phyloP scores from a whole-genome alignment of 2,329 filamentous ascomycete species.

The Xylaria arbuscula region DNA sequence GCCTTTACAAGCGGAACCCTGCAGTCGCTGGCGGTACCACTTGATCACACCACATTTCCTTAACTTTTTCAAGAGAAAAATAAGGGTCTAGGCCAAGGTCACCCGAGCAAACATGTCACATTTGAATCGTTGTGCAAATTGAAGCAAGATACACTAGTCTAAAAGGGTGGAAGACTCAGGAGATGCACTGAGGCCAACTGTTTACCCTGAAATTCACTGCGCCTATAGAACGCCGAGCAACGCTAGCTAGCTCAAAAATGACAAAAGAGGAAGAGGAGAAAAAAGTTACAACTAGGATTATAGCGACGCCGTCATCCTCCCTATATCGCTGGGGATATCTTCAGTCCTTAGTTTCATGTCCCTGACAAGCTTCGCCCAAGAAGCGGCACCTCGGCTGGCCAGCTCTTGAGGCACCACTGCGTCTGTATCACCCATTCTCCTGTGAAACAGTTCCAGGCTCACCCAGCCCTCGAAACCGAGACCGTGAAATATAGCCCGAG shows the following conservation, averaged over 20 bases:
- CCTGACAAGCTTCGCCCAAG: constrained; percentile 48
- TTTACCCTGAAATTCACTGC: constrained; percentile 9
- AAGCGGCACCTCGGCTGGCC: constrained; percentile 47
- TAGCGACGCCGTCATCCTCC: constrained; percentile 41
- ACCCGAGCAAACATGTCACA: background rate
- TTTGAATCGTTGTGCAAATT: background rate
- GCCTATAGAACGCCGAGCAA: constrained; percentile 23
- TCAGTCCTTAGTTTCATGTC: constrained; percentile 47
- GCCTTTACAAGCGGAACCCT: background rate
- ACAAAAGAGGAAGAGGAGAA: background rate
- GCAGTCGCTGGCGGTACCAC: background rate
- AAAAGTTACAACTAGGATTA: constrained; percentile 22
- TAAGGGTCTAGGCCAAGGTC: background rate
- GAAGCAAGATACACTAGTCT: too few species aligned
- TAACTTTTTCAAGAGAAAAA: background rate
- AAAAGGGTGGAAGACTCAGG: background rate
- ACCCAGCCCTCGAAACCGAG: constrained; percentile 76
- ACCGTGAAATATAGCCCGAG: constrained; percentile 69
- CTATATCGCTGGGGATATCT: constrained; percentile 16
- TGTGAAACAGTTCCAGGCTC: constrained; percentile 76
- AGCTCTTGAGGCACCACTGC: constrained; percentile 63
- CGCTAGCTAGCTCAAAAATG: background rate
- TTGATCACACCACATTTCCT: background rate
- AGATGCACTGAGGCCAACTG: background rate
- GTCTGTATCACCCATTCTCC: constrained; percentile 65